These are phyloP conservation scores for Trichoderma cornu-damae DNA, from an alignment of 2,329 filamentous ascomycete genomes.

Conservation along the genomic window DNA sequence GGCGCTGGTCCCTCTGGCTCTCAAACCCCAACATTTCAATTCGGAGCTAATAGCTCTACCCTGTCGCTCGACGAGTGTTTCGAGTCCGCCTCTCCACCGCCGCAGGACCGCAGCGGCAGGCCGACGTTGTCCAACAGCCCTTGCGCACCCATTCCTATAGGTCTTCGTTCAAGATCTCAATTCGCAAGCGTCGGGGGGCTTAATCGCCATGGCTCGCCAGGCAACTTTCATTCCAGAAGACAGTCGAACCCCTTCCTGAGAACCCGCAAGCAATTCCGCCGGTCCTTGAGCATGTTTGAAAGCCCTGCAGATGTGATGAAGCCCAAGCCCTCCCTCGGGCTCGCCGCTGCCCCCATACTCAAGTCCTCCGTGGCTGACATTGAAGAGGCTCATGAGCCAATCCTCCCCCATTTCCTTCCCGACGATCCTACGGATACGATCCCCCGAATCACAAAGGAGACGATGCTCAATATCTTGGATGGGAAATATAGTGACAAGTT, in stretches of 20 bases:
- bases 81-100: slow-evolving; percentile 66
- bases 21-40: slow-evolving; percentile 69
- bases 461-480: slow-evolving; percentile 80
- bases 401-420: slow-evolving; percentile 77
- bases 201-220: slow-evolving; percentile 69
- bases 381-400: slow-evolving; percentile 67
- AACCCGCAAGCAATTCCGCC: slow-evolving; percentile 81
- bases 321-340: slow-evolving; percentile 58
- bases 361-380: slow-evolving; percentile 78
- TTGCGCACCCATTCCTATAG: slow-evolving; percentile 49
- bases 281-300: slow-evolving; percentile 98
- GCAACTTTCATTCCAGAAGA: slow-evolving; percentile 65
- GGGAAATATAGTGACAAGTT: slow-evolving; percentile 73
- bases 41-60: slow-evolving; percentile 46
- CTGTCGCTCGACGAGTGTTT: slow-evolving; percentile 78
- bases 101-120: slow-evolving; percentile 56
- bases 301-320: slow-evolving; percentile 83
- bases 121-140: slow-evolving; percentile 57
- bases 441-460: slow-evolving; percentile 77
- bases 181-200: slow-evolving; percentile 54
- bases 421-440: slow-evolving; percentile 80
- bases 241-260: slow-evolving; percentile 65
- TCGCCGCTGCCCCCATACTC: slow-evolving; percentile 43
- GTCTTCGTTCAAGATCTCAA: slow-evolving; percentile 59
- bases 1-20: slow-evolving; percentile 58